Conservation (phyloP, 176 grass and related monocot species). For the Musa schizocarpa region DNA sequence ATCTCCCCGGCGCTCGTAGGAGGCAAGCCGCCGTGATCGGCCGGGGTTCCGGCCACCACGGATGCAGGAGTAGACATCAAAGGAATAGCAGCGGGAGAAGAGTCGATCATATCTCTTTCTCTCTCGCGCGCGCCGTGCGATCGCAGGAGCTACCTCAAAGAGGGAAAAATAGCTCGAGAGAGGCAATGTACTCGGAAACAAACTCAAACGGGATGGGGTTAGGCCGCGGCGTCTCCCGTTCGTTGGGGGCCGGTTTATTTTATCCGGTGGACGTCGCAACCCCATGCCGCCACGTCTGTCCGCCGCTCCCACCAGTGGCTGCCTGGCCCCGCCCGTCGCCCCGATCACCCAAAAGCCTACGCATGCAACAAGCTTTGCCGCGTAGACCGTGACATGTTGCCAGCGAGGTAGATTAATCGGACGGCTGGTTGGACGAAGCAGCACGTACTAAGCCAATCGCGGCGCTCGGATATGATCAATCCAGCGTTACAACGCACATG, state of each 20-base stretch:
- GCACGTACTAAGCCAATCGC: too few species aligned
- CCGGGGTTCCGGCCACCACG: not conserved
- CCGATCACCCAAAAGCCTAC: not conserved
- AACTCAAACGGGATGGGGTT: conserved; percentile 6
- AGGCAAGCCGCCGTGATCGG: not conserved
- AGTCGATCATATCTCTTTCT: too few species aligned
- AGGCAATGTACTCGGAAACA: too few species aligned
- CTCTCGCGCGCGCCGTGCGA: not conserved
- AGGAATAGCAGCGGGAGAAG: not conserved
- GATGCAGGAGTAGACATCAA: not conserved
- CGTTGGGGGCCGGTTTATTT: not conserved
- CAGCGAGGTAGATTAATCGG: too few species aligned
- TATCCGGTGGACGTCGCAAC: conserved; percentile 27
- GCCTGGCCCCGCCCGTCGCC: not conserved
- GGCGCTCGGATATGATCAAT: too few species aligned
- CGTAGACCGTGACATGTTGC: too few species aligned
- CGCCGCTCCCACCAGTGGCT: conserved; percentile 16
- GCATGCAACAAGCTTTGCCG: too few species aligned
- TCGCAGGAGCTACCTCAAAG: not conserved
- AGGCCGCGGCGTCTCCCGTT: conserved; percentile 13
- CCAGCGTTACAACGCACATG: too few species aligned
- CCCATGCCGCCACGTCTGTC: conserved; percentile 37
- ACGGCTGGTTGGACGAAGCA: too few species aligned
- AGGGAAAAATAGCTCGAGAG: not conserved
- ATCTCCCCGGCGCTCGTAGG: conserved; percentile 12